Percentiles rank a stretch among this genome's conserved stretches.
phyloP scores from a whole-genome alignment of 345 rosid species.

The Salix viminalis region DNA sequence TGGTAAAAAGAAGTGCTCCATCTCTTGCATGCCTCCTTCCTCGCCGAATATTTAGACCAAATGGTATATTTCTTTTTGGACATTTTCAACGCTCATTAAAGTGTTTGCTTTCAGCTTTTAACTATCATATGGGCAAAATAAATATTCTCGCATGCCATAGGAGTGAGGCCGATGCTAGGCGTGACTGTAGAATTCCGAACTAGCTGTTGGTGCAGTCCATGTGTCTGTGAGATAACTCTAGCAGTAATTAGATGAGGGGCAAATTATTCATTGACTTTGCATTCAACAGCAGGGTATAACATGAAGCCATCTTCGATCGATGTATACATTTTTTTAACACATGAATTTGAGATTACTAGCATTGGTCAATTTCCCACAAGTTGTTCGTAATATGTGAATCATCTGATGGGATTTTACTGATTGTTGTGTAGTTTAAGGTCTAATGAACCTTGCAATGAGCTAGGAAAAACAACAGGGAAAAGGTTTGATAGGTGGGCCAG shows the following conservation, averaged over 20 bases:
- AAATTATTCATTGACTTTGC: not conserved
- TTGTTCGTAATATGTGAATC: too few relatives aligned
- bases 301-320: not conserved
- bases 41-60: constrained; percentile 29
- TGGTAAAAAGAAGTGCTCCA: constrained; percentile 2
- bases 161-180: not conserved
- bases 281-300: not conserved
- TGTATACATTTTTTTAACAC: too few relatives aligned
- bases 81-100: not conserved
- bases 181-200: not conserved
- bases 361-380: not conserved
- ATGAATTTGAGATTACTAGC: not conserved
- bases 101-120: not conserved
- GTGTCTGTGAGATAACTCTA: not conserved
- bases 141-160: constrained; percentile 2
- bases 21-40: constrained; percentile 4
- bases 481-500: not conserved
- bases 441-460: not conserved
- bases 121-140: not conserved
- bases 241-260: not conserved
- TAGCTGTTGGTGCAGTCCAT: not conserved
- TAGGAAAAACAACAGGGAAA: not conserved
- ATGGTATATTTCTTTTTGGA: not conserved
- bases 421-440: not conserved
- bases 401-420: too few relatives aligned